Base-by-base conservation (phyloP, 177 flowering plant genomes). In the Vitis hybrid region DNA sequence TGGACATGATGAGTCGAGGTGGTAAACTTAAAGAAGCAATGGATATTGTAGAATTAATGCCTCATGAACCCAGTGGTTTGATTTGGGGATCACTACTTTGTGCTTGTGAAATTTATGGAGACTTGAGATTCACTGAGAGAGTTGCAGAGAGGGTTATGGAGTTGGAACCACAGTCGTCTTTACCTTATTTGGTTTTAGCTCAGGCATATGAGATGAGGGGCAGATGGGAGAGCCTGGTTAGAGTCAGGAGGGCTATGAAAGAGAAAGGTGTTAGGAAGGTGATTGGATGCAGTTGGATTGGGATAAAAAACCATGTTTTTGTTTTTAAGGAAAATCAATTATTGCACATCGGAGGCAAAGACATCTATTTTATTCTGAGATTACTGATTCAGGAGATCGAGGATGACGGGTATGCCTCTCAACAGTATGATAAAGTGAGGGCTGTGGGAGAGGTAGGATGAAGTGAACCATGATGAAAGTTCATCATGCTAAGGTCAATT, bases 151-250 rank as follows among this genome's bases (percentile, higher is more conserved):
- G 69, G 68, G 15, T 84, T 79, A 71, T 85, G 64, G 82, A 81
- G 60, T 63, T 81, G 64, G 82, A 84, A 52, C 85, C 87, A 4
- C 64, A 54, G n/a, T 79, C 81, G n/a, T 71, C 74, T 59, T 75
- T 87, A 24, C 86, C 92, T 7, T 87, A 85, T 70, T 59, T 70
- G 72, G 80, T 84, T 35, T 62, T 91, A 81, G 75, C 79, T 74
- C 75, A 62, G 57, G 72, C 73, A n/a, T 86, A 84, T 81, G 88
- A 84, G 61, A 69, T 67, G 58, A 83, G 70, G 66, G 85, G 86
- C 4, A 76, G 63, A 75, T 91, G 93, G 97, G 93, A 86, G 72
- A 81, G 83, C 15, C 19, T 84, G 70, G 82, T 84, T 57, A 78
- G 87, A 59, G 75, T 88, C 48, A 85, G 64, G 68, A 80, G 73